Evolutionary conservation across 2,329 filamentous ascomycete genomes (phyloP).

Genomic region (Ophidiomyces ophidiicola): DNA sequence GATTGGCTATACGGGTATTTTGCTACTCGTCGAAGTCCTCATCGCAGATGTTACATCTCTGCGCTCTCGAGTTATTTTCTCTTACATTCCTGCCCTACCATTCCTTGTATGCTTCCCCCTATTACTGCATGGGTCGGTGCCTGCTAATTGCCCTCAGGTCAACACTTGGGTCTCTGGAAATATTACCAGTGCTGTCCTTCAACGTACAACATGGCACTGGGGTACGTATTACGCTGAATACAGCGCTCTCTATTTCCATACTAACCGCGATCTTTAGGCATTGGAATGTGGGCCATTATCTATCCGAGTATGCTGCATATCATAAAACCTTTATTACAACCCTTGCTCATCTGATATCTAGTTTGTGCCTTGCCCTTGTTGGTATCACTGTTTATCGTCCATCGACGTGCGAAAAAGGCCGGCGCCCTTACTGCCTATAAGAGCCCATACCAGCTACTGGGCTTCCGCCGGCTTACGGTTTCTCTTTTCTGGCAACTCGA

Average conservation of each 20-base stretch:
- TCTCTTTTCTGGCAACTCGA: conserved; percentile 49
- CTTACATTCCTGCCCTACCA: conserved; percentile 49
- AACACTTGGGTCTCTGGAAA: conserved; percentile 54
- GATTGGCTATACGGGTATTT: conserved; percentile 51
- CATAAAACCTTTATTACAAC: not conserved
- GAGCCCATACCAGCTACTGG: conserved; percentile 35
- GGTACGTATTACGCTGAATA: conserved; percentile 30
- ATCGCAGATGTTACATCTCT: conserved; percentile 53
- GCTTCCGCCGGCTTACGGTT: conserved; percentile 25
- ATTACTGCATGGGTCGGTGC: not conserved
- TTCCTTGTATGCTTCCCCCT: conserved; percentile 35
- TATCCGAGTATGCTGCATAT: conserved; percentile 33
- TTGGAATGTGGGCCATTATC: conserved; percentile 53
- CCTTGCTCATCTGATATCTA: conserved; percentile 2
- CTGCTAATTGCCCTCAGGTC: conserved; percentile 25
- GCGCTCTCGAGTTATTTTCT: conserved; percentile 51
- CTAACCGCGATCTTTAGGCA: conserved; percentile 16
- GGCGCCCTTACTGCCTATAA: conserved; percentile 38
- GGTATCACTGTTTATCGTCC: conserved; percentile 40
- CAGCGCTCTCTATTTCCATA: not conserved
- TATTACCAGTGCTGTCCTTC: conserved; percentile 41
- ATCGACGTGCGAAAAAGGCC: conserved; percentile 41
- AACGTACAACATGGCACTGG: conserved; percentile 46
- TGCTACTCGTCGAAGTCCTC: conserved; percentile 52
- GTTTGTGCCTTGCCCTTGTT: conserved; percentile 45